Percentiles rank a stretch among this genome's conserved stretches.
phyloP scores from a whole-genome alignment of 345 rosid species.

The Acer yangbiense region DNA sequence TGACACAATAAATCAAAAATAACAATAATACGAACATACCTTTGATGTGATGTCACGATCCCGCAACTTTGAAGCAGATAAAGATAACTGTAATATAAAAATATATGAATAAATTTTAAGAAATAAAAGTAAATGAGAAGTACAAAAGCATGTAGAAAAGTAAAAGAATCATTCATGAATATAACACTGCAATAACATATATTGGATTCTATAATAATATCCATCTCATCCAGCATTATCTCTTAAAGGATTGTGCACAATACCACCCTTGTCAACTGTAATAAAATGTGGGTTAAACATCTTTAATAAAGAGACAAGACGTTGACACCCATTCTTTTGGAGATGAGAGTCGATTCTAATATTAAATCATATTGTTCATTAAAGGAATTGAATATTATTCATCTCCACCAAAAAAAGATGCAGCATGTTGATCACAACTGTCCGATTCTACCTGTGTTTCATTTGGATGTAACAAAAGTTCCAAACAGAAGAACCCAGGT shows the following conservation, averaged over 20 bases:
- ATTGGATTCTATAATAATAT: no score
- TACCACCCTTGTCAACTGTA: neutral
- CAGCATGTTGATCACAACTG: no score
- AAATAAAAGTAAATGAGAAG: neutral
- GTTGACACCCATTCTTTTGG: neutral
- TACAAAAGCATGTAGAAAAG: neutral
- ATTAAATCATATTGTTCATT: neutral
- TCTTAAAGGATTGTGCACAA: neutral
- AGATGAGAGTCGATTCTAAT: neutral
- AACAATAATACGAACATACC: conserved; percentile 37
- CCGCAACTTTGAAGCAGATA: conserved; percentile 67
- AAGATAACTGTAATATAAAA: conserved; percentile 54
- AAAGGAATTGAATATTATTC: no score
- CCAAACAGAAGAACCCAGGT: neutral
- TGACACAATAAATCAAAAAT: neutral
- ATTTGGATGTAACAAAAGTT: neutral
- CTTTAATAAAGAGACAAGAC: neutral
- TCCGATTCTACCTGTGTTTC: neutral
- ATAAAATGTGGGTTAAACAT: neutral
- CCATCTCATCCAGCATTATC: neutral
- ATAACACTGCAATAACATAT: neutral
- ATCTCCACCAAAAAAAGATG: neutral
- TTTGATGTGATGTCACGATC: conserved; percentile 81
- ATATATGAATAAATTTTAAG: neutral
- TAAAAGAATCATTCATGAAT: neutral